A percentile compares a stretch with the other conserved stretches of the same genome.
These are phyloP conservation scores for Pilobolus umbonatus DNA, from an alignment of 192 early-diverging fungal genomes.

Conservation along the genomic window DNA sequence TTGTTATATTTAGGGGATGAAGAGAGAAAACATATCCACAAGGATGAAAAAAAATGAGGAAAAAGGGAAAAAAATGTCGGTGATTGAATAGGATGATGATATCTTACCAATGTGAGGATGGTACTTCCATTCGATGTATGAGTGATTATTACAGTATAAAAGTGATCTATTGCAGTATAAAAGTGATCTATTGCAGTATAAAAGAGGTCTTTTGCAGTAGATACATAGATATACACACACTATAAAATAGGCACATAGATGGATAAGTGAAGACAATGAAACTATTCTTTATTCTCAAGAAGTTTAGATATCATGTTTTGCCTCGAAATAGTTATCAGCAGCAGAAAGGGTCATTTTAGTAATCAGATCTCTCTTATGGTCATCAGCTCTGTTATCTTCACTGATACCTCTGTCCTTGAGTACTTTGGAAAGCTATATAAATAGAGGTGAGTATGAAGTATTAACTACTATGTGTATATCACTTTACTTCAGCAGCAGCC, in stretches of 20 bases:
- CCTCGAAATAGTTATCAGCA: slow-evolving; percentile 13
- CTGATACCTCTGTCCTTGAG: slow-evolving; percentile 2
- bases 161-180: too few species aligned
- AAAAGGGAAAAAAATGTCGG: too few species aligned
- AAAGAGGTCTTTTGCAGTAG: too few species aligned
- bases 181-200: too few species aligned
- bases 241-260: too few species aligned
- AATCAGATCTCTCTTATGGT: slow-evolving; percentile 6
- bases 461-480: neutral
- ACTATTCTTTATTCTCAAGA: too few species aligned
- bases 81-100: too few species aligned
- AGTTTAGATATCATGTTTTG: slow-evolving; percentile 15
- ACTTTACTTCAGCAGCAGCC: slow-evolving; percentile 24
- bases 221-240: too few species aligned
- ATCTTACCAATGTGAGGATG: too few species aligned
- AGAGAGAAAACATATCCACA: neutral
- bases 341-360: slow-evolving; percentile 11
- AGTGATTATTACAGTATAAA: too few species aligned
- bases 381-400: slow-evolving; percentile 3
- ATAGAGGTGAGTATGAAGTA: neutral
- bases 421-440: slow-evolving; percentile 14
- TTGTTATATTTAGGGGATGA: neutral
- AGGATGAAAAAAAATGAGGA: neutral
- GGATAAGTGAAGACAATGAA: too few species aligned
- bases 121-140: too few species aligned